Evolutionary conservation across 2,329 filamentous ascomycete species (phyloP), one percentile per base, ranked within the genome.

Genomic region (Corniculantispora saksenae): DNA sequence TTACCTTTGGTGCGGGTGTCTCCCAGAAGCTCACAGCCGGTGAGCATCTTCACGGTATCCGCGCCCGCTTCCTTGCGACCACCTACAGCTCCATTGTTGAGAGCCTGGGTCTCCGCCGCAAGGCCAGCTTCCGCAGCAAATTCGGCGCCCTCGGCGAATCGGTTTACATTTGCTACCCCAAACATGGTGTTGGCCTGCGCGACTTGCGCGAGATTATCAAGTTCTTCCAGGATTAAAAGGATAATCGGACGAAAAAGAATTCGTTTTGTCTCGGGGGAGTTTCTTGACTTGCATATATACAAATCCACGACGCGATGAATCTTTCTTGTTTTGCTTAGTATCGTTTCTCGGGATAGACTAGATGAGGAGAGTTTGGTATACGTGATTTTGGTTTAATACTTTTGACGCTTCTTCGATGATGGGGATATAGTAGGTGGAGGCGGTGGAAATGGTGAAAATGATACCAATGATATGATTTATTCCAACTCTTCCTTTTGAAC

Each of bases 91-190:
- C 91, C 80, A 80, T 97, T 56, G 90, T 92, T 50, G 91, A 91
- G 72, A 92, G 94, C 75, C 87, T 97, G 70, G 90, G 91, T 70
- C 83, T 97, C 69, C 90, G 89, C 54, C 88, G 91, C 74, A 97
- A 97, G 86, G 90, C 87, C 62, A 93, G 94, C 76, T 97, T 97
- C 81, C 84, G 94, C 67, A 90, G 92, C 80, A 97, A 97, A 84
- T 87, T 97, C 76, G 94, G 94, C 61, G 91, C 91, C 5, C 82
- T 87, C 65, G 92, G 94, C 67, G 93, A 97, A 73, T 88, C 91
- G 56, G 88, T 94, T 32, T 97, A 92, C 78, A 93, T 97, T 70
- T 93, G 92, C 74, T 97, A 97, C 78, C 94, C 94, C 48, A 89
- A 91, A 65, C 89, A 93, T 73, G 93, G 94, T 9, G 83, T 97